Evolutionary conservation across 2,329 filamentous ascomycete species (phyloP).

Genomic region (Trichoderma sp.): DNA sequence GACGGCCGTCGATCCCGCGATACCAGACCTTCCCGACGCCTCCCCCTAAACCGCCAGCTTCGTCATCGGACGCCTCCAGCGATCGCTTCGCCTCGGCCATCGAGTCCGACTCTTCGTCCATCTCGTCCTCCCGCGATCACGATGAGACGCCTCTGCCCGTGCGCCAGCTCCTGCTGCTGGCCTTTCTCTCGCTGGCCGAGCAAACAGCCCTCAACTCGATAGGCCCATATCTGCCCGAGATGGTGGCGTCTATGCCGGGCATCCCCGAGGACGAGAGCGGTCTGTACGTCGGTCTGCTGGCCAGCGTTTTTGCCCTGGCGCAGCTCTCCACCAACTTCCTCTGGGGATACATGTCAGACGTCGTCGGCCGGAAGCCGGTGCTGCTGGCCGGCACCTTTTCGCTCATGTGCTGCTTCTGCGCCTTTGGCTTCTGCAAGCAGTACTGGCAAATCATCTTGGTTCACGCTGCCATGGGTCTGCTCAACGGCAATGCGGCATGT

Average conservation of each 20-base stretch:
- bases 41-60: slow-evolving; percentile 64
- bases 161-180: slow-evolving; percentile 78
- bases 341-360: slow-evolving; percentile 57
- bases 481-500: slow-evolving; percentile 93
- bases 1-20: slow-evolving; percentile 49
- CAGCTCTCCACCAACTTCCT: slow-evolving; percentile 86
- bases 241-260: slow-evolving; percentile 82
- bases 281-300: slow-evolving; percentile 85
- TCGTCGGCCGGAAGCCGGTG: slow-evolving; percentile 69
- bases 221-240: slow-evolving; percentile 87
- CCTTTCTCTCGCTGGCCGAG: slow-evolving; percentile 84
- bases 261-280: slow-evolving; percentile 70
- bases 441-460: slow-evolving; percentile 83
- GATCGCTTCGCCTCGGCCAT: slow-evolving; percentile 12
- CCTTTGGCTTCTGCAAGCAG: slow-evolving; percentile 80
- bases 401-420: slow-evolving; percentile 74
- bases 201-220: slow-evolving; percentile 98
- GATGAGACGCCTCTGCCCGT: slow-evolving; percentile 73
- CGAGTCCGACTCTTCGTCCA: slow-evolving; percentile 25
- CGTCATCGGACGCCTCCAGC: slow-evolving; percentile 35
- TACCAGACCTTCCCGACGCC: slow-evolving; percentile 81
- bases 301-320: slow-evolving; percentile 86
- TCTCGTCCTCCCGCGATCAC: slow-evolving; percentile 35
- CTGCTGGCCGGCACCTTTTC: slow-evolving; percentile 77
- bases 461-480: slow-evolving; percentile 83